Evolutionary conservation across 805 yeast genomes (phyloP), one percentile per base, ranked within the genome.

Genomic region (Candida namnaoensis): DNA sequence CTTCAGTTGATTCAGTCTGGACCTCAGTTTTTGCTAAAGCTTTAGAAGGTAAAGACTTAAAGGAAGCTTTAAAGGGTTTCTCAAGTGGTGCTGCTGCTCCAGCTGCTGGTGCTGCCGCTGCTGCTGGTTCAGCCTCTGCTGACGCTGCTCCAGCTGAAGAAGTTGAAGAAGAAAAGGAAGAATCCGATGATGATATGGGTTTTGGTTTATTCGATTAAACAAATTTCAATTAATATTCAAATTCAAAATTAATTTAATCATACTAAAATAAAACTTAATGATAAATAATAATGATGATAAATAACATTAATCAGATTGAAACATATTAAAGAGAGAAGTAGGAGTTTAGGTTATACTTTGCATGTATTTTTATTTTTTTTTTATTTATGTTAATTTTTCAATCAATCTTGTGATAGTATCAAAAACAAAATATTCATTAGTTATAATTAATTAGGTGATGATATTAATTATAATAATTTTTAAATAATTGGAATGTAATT

Each of bases 201-300:
- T 80, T 84, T 82, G 91, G 91, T 74, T 78, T 84, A 72, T 84
- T 84, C 76, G 95, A 83, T 73, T 84, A 84, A 72, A 57, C 70
- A 45, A 37, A 41, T 43, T 19, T 19, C 19, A 19, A 19, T 19
- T 19, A 19, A 19, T 19, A 3, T 19, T 19, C 2, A 19, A 19
- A 42, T 11, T 28, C 14, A 38, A 24, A 37, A 38, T 34, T 36
- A 35, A 34, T 27, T 39, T 41, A 42, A 41, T 19, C 19, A 19
- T 19, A 19, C 3, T 19, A 19, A 19, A 19, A 19, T 19, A 19
- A 19, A 19, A 19, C 19, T 19, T 3, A 19, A 19, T 19, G 19
- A 19, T 19, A 19, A 3, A 19, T 19, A 19, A 19, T 19, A 19
- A 19, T 19, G 19, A 19, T 19, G 19, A 19, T 19, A 19, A 19